Evolutionary conservation across 495 filamentous ascomycete species (phyloP).

Genomic region (Wilcoxina mikolae): DNA sequence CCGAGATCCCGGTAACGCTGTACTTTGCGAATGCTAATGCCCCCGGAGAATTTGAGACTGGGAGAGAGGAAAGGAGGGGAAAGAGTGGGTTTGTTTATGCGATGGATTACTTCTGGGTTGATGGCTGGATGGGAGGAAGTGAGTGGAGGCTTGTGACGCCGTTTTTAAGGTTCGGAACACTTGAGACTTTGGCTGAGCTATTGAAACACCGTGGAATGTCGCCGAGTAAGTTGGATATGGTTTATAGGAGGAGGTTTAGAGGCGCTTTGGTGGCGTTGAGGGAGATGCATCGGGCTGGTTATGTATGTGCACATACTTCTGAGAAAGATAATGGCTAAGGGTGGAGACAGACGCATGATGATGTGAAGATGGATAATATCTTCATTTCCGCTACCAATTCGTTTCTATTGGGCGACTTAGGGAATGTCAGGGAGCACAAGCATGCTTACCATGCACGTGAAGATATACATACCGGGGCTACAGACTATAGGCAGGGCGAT

Average conservation of each 20-base stretch:
- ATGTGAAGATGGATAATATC: constrained; percentile 27
- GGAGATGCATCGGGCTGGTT: constrained; percentile 9
- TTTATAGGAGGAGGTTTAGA: constrained; percentile 5
- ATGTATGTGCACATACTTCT: neutral
- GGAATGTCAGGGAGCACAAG: constrained; percentile 20
- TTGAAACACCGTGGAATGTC: neutral
- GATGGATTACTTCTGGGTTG: constrained; percentile 11
- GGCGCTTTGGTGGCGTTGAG: neutral
- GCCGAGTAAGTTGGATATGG: constrained; percentile 5
- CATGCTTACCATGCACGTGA: constrained; percentile 14
- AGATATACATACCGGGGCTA: neutral
- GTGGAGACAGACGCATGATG: constrained; percentile 22
- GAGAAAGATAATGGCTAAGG: neutral
- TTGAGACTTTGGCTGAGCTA: constrained; percentile 3
- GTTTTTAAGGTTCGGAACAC: constrained; percentile 6
- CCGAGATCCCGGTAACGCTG: constrained; percentile 11
- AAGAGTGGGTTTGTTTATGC: neutral
- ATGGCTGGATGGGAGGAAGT: neutral
- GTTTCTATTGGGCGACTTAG: constrained; percentile 25
- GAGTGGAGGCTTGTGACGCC: constrained; percentile 10
- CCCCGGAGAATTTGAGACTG: neutral
- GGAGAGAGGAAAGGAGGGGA: neutral
- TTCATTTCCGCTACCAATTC: constrained; percentile 10
- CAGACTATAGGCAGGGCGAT: neutral
- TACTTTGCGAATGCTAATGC: constrained; percentile 1